phyloP scores from a whole-genome alignment of 495 filamentous ascomycete species.

The Aspergillus panamensis region DNA sequence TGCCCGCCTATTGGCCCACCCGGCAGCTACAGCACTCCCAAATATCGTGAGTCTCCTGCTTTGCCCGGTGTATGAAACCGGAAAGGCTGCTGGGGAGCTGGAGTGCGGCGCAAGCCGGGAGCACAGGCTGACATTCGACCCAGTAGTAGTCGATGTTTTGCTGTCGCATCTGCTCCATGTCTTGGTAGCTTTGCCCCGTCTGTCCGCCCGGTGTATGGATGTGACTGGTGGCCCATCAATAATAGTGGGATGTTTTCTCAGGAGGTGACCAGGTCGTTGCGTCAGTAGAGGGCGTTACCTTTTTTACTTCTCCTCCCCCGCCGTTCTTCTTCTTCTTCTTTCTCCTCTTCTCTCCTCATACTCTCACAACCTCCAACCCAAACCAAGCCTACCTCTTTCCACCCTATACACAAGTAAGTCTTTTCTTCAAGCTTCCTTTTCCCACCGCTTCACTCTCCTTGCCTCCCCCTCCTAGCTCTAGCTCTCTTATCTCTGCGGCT shows the following conservation, averaged over 20 bases:
- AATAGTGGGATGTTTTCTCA: not conserved
- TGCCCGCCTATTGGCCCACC: constrained; percentile 32
- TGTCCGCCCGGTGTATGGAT: constrained; percentile 33
- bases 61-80: constrained; percentile 53
- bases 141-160: constrained; percentile 15
- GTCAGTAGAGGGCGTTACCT: constrained; percentile 36
- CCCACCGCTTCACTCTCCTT: not conserved
- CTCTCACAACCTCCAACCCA: constrained; percentile 12
- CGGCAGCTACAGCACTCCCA: constrained; percentile 27
- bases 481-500: constrained; percentile 6
- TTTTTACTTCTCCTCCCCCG: constrained; percentile 32
- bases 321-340: constrained; percentile 23
- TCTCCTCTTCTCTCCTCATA: constrained; percentile 38
- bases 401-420: constrained; percentile 18
- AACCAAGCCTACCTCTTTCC: constrained; percentile 25
- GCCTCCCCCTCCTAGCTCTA: constrained; percentile 1
- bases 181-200: constrained; percentile 27
- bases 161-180: constrained; percentile 11
- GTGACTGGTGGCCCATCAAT: constrained; percentile 1
- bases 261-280: constrained; percentile 42
- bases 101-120: constrained; percentile 38
- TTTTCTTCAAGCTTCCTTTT: constrained; percentile 19
- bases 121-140: constrained; percentile 23
- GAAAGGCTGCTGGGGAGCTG: constrained; percentile 38
- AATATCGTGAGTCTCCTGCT: constrained; percentile 49